Conservation (phyloP, 2,329 filamentous ascomycete species). For the Orbilia oligospora region DNA sequence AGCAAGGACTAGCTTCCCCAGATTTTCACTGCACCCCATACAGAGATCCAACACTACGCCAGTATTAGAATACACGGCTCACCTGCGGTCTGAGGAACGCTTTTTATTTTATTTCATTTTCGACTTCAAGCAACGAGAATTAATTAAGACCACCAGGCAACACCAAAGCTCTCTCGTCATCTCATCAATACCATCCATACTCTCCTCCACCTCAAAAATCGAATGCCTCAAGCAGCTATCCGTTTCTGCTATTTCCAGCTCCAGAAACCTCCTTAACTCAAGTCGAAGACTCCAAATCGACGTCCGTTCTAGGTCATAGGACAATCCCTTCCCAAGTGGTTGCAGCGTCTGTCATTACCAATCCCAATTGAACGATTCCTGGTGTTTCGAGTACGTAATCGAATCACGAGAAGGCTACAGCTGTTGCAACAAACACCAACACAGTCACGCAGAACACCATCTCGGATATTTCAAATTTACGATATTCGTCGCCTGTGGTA, state of each 20-base stretch:
- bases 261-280: constrained; percentile 48
- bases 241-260: constrained; percentile 38
- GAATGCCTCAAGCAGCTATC: constrained; percentile 44
- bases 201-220: constrained; percentile 1
- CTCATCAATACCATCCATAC: background rate
- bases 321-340: constrained; percentile 7
- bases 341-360: constrained; percentile 19
- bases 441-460: constrained; percentile 8
- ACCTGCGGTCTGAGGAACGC: background rate
- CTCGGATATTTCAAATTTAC: background rate
- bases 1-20: constrained; percentile 51
- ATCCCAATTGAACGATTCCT: background rate
- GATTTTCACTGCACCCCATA: constrained; percentile 59
- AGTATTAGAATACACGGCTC: background rate
- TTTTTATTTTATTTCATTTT: constrained; percentile 6
- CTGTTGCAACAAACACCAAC: constrained; percentile 51
- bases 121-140: background rate
- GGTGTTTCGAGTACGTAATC: constrained; percentile 51
- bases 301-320: background rate
- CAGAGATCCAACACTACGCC: constrained; percentile 22
- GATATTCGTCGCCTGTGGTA: background rate
- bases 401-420: constrained; percentile 22
- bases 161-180: background rate
- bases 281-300: background rate
- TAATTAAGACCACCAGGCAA: background rate